phyloP scores from a whole-genome alignment of 2,329 filamentous ascomycete species.

The Paraphoma sp. region DNA sequence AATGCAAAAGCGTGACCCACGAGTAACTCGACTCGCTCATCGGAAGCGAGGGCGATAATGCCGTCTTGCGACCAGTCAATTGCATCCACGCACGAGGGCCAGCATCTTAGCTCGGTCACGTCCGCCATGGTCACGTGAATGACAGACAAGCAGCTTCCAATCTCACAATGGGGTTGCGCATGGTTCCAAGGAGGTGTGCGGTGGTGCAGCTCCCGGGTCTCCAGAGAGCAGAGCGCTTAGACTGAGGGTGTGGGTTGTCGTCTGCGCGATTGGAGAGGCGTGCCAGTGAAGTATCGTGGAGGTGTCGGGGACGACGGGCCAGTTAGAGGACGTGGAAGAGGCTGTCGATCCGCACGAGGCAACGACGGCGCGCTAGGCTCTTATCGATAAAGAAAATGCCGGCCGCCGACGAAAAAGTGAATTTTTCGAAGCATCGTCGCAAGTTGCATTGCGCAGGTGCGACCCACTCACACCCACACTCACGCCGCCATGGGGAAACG shows the following conservation, averaged over 20 bases:
- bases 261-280: too few species aligned
- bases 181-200: background rate
- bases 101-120: constrained; percentile 48
- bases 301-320: too few species aligned
- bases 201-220: background rate
- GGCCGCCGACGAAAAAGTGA: constrained; percentile 23
- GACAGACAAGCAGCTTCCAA: background rate
- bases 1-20: constrained; percentile 26
- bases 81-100: constrained; percentile 60
- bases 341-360: too few species aligned
- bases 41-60: constrained; percentile 63
- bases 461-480: background rate
- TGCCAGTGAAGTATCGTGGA: too few species aligned
- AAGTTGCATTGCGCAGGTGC: too few species aligned
- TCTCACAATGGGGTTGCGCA: background rate
- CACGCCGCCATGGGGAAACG: constrained; percentile 45
- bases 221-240: background rate
- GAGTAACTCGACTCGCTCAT: constrained; percentile 63
- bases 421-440: constrained; percentile 5
- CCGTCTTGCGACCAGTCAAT: constrained; percentile 67
- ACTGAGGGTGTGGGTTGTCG: too few species aligned
- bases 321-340: too few species aligned
- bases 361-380: background rate
- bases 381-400: constrained; percentile 28
- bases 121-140: constrained; percentile 35